phyloP scores from a whole-genome alignment of 1,139 yeast genomes.

The Suhomyces bolitotheri region DNA sequence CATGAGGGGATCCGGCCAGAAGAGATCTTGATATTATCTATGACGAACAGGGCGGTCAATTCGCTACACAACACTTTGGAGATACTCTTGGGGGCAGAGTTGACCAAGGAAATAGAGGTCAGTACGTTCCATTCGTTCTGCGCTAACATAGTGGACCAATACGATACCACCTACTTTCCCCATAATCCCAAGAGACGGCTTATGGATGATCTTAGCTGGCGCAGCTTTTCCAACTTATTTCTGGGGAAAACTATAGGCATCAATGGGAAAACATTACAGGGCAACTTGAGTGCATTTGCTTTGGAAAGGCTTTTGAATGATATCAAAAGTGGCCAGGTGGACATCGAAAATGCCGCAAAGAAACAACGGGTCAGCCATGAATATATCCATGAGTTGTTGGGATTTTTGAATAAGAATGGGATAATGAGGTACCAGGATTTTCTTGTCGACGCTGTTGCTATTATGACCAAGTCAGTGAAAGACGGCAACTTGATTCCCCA shows the following conservation, averaged over 20 bases:
- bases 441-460: constrained; percentile 30
- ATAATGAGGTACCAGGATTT: constrained; percentile 41
- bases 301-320: constrained; percentile 35
- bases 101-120: constrained; percentile 39
- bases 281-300: constrained; percentile 28
- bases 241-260: constrained; percentile 28
- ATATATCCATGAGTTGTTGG: constrained; percentile 19
- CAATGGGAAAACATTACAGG: constrained; percentile 24
- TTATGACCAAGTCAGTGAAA: constrained; percentile 23
- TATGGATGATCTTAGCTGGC: constrained; percentile 56
- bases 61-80: constrained; percentile 45
- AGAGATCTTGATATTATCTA: constrained; percentile 61
- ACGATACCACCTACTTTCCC: constrained; percentile 26
- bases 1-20: constrained; percentile 44
- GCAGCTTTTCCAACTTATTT: constrained; percentile 37
- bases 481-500: constrained; percentile 21
- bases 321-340: constrained; percentile 32
- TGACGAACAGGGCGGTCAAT: constrained; percentile 70
- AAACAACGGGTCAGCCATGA: constrained; percentile 24
- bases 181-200: constrained; percentile 31
- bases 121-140: constrained; percentile 69
- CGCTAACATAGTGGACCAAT: constrained; percentile 45
- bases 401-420: constrained; percentile 28
- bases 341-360: constrained; percentile 26
- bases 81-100: constrained; percentile 31